Conservation (phyloP, 2,329 filamentous ascomycete genomes). For the Tolypocladium tundrense region DNA sequence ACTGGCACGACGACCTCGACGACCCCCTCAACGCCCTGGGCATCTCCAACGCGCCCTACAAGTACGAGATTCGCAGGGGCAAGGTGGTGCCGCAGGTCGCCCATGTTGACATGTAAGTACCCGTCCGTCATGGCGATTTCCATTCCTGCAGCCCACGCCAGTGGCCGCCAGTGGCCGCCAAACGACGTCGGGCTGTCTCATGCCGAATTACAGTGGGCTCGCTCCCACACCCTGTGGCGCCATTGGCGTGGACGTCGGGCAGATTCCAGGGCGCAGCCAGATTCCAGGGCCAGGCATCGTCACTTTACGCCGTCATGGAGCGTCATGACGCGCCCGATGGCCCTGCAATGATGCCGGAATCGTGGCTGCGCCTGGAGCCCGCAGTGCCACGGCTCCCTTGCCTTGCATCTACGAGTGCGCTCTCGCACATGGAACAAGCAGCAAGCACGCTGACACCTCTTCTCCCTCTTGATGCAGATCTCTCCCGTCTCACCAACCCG, state of each 20-base stretch:
- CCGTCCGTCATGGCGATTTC: too few relatives aligned
- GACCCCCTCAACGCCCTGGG: constrained; percentile 17
- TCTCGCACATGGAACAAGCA: neutral
- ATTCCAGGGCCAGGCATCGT: neutral
- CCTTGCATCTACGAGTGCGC: neutral
- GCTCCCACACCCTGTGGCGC: neutral
- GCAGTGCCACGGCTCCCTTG: neutral
- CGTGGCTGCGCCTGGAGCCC: neutral
- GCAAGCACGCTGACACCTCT: constrained; percentile 4
- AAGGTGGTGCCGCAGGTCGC: constrained; percentile 19
- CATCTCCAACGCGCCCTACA: constrained; percentile 13
- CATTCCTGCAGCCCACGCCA: neutral
- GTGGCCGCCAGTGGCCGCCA: too few relatives aligned
- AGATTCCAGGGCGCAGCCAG: neutral
- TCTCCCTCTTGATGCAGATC: constrained; percentile 2
- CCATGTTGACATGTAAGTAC: constrained; percentile 17
- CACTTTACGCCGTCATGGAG: neutral
- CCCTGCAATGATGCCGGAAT: neutral
- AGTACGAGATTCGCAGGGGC: constrained; percentile 20
- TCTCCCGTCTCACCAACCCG: constrained; percentile 8
- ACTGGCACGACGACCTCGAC: constrained; percentile 9
- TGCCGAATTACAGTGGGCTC: neutral
- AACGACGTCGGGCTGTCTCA: neutral
- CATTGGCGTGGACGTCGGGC: neutral
- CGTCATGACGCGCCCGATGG: neutral